A percentile compares a stretch with the other conserved stretches of the same genome.
These are phyloP conservation scores for Malassezia obtusa DNA, from an alignment of 1,284 basidiomycete genomes.

Conservation along the genomic window DNA sequence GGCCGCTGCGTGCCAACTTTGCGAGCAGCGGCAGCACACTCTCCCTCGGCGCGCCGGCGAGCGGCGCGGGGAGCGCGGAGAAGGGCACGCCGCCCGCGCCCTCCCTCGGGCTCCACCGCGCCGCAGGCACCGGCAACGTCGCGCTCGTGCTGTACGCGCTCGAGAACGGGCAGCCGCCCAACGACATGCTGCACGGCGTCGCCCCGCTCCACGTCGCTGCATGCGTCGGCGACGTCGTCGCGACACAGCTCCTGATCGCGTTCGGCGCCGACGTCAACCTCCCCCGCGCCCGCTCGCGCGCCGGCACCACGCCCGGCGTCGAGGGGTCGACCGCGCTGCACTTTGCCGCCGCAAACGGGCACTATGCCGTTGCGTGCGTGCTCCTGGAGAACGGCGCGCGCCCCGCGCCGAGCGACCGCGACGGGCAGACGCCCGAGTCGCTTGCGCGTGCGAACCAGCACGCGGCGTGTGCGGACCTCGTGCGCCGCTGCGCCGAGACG, in stretches of 20 bases:
- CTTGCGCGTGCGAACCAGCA: conserved; percentile 32
- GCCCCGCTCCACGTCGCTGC: conserved; percentile 40
- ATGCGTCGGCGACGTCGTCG: conserved; percentile 32
- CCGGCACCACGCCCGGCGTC: conserved; percentile 24
- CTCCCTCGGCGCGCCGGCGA: background rate
- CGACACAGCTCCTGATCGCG: conserved; percentile 30
- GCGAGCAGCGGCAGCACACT: background rate
- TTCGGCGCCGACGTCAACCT: conserved; percentile 36
- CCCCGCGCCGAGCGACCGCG: conserved; percentile 28
- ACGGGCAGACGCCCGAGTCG: conserved; percentile 29
- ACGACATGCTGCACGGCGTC: conserved; percentile 36
- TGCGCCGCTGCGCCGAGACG: conserved; percentile 28
- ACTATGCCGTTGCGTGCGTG: conserved; percentile 30
- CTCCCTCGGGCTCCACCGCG: conserved; percentile 38
- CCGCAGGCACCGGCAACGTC: conserved; percentile 37
- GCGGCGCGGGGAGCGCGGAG: background rate
- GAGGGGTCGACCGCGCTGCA: conserved; percentile 42
- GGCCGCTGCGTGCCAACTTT: background rate
- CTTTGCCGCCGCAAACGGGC: conserved; percentile 44
- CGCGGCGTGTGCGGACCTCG: conserved; percentile 22
- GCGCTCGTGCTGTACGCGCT: conserved; percentile 40
- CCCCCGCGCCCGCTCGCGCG: background rate
- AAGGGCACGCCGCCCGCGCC: background rate
- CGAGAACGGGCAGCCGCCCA: conserved; percentile 38
- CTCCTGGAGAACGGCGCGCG: conserved; percentile 37